These are phyloP conservation scores for Puccinia coronata DNA, from an alignment of 1,284 basidiomycete genomes.

Conservation along the genomic window DNA sequence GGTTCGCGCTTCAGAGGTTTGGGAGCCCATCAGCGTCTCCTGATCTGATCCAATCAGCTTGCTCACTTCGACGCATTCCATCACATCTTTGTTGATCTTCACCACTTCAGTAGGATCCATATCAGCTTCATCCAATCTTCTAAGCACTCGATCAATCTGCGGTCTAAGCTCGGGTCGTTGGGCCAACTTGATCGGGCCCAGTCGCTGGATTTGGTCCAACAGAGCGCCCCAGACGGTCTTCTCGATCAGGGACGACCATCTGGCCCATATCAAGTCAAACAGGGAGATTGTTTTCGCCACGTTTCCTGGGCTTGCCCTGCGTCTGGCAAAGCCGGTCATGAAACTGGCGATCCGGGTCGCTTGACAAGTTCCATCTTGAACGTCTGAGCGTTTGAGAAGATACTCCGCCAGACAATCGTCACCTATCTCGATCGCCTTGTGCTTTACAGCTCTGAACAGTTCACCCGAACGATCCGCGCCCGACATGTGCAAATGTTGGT, in stretches of 20 bases:
- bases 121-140: conserved; percentile 5
- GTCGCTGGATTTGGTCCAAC: conserved; percentile 18
- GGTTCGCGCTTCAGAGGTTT: not conserved
- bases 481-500: conserved; percentile 42
- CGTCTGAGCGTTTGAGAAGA: conserved; percentile 31
- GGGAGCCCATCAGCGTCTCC: not conserved
- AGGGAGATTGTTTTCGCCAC: conserved; percentile 27
- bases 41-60: conserved; percentile 4
- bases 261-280: conserved; percentile 18
- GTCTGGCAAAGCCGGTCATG: conserved; percentile 18
- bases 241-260: conserved; percentile 22
- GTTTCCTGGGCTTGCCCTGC: conserved; percentile 24
- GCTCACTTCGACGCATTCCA: conserved; percentile 5
- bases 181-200: conserved; percentile 24
- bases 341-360: conserved; percentile 13
- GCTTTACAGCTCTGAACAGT: conserved; percentile 25
- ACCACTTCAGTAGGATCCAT: not conserved
- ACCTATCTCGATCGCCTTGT: conserved; percentile 45
- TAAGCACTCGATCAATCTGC: not conserved
- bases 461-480: conserved; percentile 31
- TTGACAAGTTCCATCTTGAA: not conserved
- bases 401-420: conserved; percentile 28
- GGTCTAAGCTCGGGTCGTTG: conserved; percentile 15
- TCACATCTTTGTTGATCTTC: conserved; percentile 4
- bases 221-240: not conserved